A percentile compares a stretch with the other conserved stretches of the same genome.
Evolutionary conservation across 768 basidiomycete species (phyloP).

Genomic region (Dioszegia crocea): DNA sequence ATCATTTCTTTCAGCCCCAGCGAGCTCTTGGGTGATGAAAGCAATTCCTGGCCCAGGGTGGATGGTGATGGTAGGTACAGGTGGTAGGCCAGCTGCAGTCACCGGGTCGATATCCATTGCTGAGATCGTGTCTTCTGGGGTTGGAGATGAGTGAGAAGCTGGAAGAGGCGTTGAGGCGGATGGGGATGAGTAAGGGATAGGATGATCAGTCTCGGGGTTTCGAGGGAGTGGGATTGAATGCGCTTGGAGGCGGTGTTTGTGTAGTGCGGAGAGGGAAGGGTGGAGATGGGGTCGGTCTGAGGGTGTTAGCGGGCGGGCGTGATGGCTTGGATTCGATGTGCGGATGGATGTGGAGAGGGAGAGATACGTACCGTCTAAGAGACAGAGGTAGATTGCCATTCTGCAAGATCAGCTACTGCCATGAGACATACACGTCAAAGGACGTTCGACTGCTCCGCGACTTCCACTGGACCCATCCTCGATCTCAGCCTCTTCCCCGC

Average conservation of each 20-base stretch:
- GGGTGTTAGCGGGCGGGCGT: background rate
- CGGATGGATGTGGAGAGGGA: background rate
- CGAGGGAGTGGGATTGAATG: constrained; percentile 27
- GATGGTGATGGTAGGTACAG: background rate
- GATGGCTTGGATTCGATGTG: no score
- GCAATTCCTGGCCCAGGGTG: no score
- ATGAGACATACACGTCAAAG: no score
- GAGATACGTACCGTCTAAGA: constrained; percentile 25
- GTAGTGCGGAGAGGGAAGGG: constrained; percentile 27
- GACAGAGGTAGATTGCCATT: constrained; percentile 38
- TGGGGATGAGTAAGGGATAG: background rate
- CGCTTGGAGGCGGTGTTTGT: constrained; percentile 27
- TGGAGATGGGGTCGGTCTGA: constrained; percentile 34
- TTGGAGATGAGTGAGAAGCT: no score
- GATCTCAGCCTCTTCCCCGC: no score
- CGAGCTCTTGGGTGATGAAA: no score
- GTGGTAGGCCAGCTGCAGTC: background rate
- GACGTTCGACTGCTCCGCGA: no score
- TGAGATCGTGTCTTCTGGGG: no score
- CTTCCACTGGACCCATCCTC: no score
- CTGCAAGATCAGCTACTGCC: constrained; percentile 12
- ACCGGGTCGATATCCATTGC: no score
- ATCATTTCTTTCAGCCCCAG: no score
- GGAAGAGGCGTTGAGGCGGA: no score
- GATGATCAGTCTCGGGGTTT: constrained; percentile 22